phyloP scores from a whole-genome alignment of 768 basidiomycete species.

The Agaricus subrufescens region DNA sequence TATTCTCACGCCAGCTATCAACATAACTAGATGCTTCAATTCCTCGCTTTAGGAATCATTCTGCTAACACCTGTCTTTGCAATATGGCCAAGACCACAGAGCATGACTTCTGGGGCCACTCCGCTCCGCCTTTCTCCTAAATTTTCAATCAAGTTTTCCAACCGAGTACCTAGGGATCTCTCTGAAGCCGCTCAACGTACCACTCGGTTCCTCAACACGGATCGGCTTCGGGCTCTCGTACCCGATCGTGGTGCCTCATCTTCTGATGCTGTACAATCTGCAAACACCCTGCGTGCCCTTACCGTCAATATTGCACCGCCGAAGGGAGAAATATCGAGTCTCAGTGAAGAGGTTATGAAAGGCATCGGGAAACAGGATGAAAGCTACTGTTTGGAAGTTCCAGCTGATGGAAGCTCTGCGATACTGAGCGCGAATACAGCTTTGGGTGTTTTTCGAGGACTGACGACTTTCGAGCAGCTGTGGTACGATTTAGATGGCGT shows the following conservation, averaged over 20 bases:
- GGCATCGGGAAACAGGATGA: slow-evolving; percentile 53
- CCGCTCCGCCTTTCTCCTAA: slow-evolving; percentile 29
- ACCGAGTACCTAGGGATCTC: slow-evolving; percentile 50
- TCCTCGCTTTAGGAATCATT: no score
- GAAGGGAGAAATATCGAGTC: slow-evolving; percentile 32
- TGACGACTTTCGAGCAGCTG: slow-evolving; percentile 73
- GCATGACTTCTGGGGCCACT: slow-evolving; percentile 35
- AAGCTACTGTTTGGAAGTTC: slow-evolving; percentile 54
- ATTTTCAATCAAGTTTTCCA: slow-evolving; percentile 39
- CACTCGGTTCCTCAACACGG: slow-evolving; percentile 35
- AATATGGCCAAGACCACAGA: slow-evolving; percentile 37
- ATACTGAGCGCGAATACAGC: slow-evolving; percentile 57
- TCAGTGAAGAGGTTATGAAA: slow-evolving; percentile 50
- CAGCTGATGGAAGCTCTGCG: slow-evolving; percentile 52
- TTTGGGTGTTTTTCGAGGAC: slow-evolving; percentile 64
- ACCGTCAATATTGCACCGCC: slow-evolving; percentile 32
- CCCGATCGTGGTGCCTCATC: slow-evolving; percentile 57
- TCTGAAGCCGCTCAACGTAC: slow-evolving; percentile 49
- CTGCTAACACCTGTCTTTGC: slow-evolving; percentile 17
- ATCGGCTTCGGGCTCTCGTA: slow-evolving; percentile 57
- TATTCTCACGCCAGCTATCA: no score
- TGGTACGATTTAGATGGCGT: slow-evolving; percentile 55
- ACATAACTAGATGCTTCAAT: no score
- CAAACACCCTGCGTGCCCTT: slow-evolving; percentile 38
- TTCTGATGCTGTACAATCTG: slow-evolving; percentile 31